A percentile compares a stretch with the other conserved stretches of the same genome.
Conservation (phyloP, 768 basidiomycete species). For the Mycena amicta region DNA sequence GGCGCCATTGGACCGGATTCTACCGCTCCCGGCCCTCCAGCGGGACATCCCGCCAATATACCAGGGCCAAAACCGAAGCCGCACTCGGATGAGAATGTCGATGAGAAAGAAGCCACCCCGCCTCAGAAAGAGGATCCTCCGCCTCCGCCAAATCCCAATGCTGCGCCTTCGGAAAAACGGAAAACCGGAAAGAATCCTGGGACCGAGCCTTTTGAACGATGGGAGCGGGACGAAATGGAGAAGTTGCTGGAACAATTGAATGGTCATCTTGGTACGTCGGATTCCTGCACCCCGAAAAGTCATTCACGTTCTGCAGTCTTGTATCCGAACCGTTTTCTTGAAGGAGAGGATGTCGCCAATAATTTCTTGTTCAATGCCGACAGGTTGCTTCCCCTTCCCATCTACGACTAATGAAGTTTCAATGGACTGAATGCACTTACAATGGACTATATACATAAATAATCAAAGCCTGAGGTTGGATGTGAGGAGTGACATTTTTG, state of each 20-base stretch:
- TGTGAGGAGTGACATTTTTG: not conserved
- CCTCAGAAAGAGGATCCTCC: conserved; percentile 1
- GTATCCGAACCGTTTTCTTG: conserved; percentile 84
- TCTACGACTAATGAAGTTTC: conserved; percentile 62
- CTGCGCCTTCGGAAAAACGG: conserved; percentile 25
- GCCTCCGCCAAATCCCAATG: conserved; percentile 35
- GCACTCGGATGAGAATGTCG: conserved; percentile 26
- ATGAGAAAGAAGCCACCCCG: conserved; percentile 31
- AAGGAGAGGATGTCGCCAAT: conserved; percentile 88
- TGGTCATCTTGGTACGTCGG: conserved; percentile 82
- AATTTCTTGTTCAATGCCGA: conserved; percentile 95
- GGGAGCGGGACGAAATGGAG: conserved; percentile 92
- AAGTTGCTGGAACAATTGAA: conserved; percentile 69
- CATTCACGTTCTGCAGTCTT: conserved; percentile 55
- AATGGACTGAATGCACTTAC: not conserved
- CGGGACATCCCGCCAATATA: conserved; percentile 4
- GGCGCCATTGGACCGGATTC: conserved; percentile 31
- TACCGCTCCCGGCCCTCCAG: conserved; percentile 13
- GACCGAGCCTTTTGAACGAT: conserved; percentile 74
- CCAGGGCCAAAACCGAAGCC: conserved; percentile 11
- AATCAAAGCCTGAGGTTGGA: not conserved
- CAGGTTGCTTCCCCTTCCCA: conserved; percentile 70
- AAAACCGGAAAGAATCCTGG: conserved; percentile 26
- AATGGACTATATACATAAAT: not conserved
- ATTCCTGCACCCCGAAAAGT: not conserved